phyloP scores from a whole-genome alignment of 2,329 filamentous ascomycete genomes.

The Cephalotrichum gorgonifer region DNA sequence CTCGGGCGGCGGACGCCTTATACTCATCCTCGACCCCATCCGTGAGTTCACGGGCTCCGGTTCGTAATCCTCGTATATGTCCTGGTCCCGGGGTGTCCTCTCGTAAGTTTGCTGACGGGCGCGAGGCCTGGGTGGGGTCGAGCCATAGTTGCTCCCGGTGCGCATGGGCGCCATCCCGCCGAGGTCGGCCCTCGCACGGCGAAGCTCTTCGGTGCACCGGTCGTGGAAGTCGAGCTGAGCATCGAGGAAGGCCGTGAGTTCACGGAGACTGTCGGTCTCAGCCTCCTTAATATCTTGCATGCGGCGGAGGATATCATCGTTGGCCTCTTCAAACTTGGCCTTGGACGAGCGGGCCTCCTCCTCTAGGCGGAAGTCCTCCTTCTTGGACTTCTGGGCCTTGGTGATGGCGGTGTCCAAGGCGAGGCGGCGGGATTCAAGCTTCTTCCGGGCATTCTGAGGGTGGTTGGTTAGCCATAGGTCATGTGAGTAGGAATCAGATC shows the following conservation, averaged over 20 bases:
- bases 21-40: neutral
- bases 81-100: constrained; percentile 31
- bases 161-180: constrained; percentile 25
- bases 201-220: constrained; percentile 74
- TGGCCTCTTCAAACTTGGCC: constrained; percentile 92
- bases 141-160: constrained; percentile 10
- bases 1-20: constrained; percentile 4
- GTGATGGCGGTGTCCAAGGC: constrained; percentile 83
- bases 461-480: constrained; percentile 10
- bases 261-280: constrained; percentile 71
- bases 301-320: constrained; percentile 78
- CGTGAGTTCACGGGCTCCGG: neutral
- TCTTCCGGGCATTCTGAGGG: constrained; percentile 67
- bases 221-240: constrained; percentile 88
- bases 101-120: neutral
- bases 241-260: constrained; percentile 74
- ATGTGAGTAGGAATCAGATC: neutral
- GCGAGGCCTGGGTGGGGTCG: constrained; percentile 6
- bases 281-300: constrained; percentile 97
- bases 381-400: constrained; percentile 90
- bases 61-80: constrained; percentile 22
- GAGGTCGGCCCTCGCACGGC: constrained; percentile 33
- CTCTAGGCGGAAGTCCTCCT: constrained; percentile 85
- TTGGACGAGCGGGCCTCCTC: constrained; percentile 87
- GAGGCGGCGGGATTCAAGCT: constrained; percentile 79